These are phyloP conservation scores for Phaffia rhodozyma DNA, from an alignment of 1,284 basidiomycete genomes.

Conservation along the genomic window DNA sequence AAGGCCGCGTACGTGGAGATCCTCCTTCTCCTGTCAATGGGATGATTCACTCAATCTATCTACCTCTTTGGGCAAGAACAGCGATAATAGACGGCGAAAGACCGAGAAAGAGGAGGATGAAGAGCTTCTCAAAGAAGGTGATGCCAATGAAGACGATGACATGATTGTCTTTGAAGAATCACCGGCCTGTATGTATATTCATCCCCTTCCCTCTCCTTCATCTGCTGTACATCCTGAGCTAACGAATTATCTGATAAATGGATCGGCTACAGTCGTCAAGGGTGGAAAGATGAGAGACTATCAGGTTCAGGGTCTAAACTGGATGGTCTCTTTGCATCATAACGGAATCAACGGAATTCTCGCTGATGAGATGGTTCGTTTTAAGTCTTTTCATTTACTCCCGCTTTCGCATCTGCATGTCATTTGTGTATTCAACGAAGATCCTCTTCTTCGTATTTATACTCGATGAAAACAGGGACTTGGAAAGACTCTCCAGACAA, in stretches of 20 bases:
- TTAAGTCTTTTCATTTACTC: not conserved
- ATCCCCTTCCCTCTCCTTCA: slow-evolving; percentile 19
- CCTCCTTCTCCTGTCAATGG: not conserved
- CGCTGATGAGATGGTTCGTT: slow-evolving; percentile 78
- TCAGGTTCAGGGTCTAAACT: slow-evolving; percentile 91
- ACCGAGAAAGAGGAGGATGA: slow-evolving; percentile 98
- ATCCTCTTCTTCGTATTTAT: too few species aligned
- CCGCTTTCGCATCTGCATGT: not conserved
- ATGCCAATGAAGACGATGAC: slow-evolving; percentile 49
- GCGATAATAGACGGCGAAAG: slow-evolving; percentile 74
- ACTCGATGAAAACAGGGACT: slow-evolving; percentile 53
- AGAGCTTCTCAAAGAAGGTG: slow-evolving; percentile 73
- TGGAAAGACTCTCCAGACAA: slow-evolving; percentile 95
- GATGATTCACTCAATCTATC: slow-evolving; percentile 7
- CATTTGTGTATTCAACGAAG: not conserved
- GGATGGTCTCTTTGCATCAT: slow-evolving; percentile 89
- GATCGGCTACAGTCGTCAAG: slow-evolving; percentile 52
- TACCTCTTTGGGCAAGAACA: slow-evolving; percentile 41
- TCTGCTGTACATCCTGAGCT: not conserved
- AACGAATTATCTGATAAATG: not conserved
- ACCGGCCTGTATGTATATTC: slow-evolving; percentile 58
- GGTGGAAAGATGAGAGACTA: slow-evolving; percentile 84
- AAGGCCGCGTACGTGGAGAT: slow-evolving; percentile 50
- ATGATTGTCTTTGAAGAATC: slow-evolving; percentile 78
- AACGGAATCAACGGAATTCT: slow-evolving; percentile 89